Evolutionary conservation across 257 asterid species (phyloP).

Genomic region (Penstemon newberryi): DNA sequence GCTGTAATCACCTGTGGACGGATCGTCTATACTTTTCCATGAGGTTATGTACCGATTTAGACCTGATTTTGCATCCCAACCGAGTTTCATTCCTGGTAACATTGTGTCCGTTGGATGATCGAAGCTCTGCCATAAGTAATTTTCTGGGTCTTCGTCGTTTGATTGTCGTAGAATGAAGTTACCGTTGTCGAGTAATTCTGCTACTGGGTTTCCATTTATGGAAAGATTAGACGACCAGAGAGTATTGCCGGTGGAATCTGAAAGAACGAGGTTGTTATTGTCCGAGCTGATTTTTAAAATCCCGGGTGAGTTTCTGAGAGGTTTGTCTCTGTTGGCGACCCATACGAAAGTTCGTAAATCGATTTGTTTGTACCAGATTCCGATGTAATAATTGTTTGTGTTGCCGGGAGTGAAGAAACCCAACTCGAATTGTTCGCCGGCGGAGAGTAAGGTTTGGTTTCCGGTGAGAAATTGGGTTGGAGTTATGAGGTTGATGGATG

Average conservation of each 20-base stretch:
- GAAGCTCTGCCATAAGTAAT: slow-evolving; percentile 39
- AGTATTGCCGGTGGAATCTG: no score
- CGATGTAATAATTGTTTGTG: slow-evolving; percentile 48
- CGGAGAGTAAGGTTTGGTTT: slow-evolving; percentile 46
- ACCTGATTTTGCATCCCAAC: slow-evolving; percentile 37
- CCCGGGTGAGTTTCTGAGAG: slow-evolving; percentile 57
- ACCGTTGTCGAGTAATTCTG: slow-evolving; percentile 35
- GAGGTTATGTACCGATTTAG: slow-evolving; percentile 32
- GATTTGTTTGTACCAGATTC: slow-evolving; percentile 60
- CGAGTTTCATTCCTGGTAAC: slow-evolving; percentile 50
- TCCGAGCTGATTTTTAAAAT: slow-evolving; percentile 39
- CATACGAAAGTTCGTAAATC: slow-evolving; percentile 25
- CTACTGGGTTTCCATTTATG: slow-evolving; percentile 22
- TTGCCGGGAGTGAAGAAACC: slow-evolving; percentile 58
- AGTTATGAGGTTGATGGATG: slow-evolving; percentile 45
- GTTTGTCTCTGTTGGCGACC: slow-evolving; percentile 51
- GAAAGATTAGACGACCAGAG: no score
- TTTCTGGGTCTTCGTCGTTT: slow-evolving; percentile 23
- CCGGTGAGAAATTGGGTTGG: slow-evolving; percentile 36
- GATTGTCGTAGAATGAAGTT: slow-evolving; percentile 32
- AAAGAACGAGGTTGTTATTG: slow-evolving; percentile 25
- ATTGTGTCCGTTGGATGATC: slow-evolving; percentile 48
- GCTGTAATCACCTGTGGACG: slow-evolving; percentile 39
- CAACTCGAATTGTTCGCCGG: slow-evolving; percentile 52
- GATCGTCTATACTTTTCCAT: slow-evolving; percentile 43